A percentile compares a stretch with the other conserved stretches of the same genome.
Evolutionary conservation across 441 rosid genomes (phyloP).

Genomic region (Syzygium malaccense): DNA sequence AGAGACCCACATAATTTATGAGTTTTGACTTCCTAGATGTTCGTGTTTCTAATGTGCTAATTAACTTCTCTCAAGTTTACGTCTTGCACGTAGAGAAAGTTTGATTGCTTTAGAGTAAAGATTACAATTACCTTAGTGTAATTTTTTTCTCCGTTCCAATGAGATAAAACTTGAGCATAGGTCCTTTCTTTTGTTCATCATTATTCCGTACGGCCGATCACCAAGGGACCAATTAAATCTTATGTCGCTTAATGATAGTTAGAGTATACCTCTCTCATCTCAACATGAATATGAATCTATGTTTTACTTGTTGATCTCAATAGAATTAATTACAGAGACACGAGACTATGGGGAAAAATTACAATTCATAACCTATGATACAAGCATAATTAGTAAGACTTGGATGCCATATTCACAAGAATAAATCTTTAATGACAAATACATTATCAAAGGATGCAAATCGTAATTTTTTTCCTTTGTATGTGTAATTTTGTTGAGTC

Average conservation of each 20-base stretch:
- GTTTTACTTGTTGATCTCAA: not conserved
- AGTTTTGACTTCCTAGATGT: not conserved
- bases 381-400: not conserved
- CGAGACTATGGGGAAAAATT: not conserved
- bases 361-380: not conserved
- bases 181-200: not conserved
- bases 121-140: not conserved
- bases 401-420: not conserved
- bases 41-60: not conserved
- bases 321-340: not conserved
- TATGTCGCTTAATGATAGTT: not conserved
- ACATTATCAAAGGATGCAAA: not conserved
- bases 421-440: not conserved
- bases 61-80: not conserved
- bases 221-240: not conserved
- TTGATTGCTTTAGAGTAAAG: not conserved
- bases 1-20: not conserved
- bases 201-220: not conserved
- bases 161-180: not conserved
- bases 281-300: not conserved
- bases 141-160: not conserved
- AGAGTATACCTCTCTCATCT: not conserved
- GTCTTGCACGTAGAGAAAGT: not conserved
- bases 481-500: not conserved
- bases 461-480: not conserved